A percentile compares a stretch with the other conserved stretches of the same genome.
phyloP scores from a whole-genome alignment of 2,329 filamentous ascomycete genomes.

The Colletotrichum higginsianum region DNA sequence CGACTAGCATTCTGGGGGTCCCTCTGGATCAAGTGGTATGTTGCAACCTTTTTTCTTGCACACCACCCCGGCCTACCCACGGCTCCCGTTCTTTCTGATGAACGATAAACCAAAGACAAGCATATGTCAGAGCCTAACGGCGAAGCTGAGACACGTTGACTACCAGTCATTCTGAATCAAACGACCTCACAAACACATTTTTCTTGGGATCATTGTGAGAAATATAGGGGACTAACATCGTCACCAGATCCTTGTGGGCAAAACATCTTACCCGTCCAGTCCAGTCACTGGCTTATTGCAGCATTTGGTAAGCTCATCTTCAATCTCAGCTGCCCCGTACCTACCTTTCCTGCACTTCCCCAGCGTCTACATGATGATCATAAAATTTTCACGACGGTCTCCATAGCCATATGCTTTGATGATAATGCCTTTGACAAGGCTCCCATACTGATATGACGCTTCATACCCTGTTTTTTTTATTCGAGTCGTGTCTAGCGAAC shows the following conservation, averaged over 20 bases:
- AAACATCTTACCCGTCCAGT: rapidly evolving
- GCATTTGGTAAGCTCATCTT: slow-evolving; percentile 8
- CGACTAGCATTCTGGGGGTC: background rate
- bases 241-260: background rate
- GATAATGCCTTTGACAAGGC: slow-evolving; percentile 45
- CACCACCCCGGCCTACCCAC: slow-evolving; percentile 19
- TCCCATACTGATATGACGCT: slow-evolving; percentile 42
- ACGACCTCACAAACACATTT: slow-evolving; percentile 30
- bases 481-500: slow-evolving; percentile 19
- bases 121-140: slow-evolving; percentile 46
- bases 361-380: slow-evolving; percentile 43
- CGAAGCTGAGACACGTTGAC: slow-evolving; percentile 44
- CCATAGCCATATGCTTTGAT: slow-evolving; percentile 45
- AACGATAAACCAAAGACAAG: slow-evolving; percentile 46
- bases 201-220: slow-evolving; percentile 9
- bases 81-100: slow-evolving; percentile 43
- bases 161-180: slow-evolving; percentile 42
- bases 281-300: too few relatives aligned
- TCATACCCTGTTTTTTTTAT: slow-evolving; percentile 30
- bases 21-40: slow-evolving; percentile 25
- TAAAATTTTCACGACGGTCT: slow-evolving; percentile 45
- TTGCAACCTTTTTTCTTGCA: background rate
- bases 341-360: background rate
- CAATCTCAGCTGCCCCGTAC: too few relatives aligned
- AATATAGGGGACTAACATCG: slow-evolving; percentile 21